Conservation (phyloP, 306 rosid species). For the Quercus variabilis region DNA sequence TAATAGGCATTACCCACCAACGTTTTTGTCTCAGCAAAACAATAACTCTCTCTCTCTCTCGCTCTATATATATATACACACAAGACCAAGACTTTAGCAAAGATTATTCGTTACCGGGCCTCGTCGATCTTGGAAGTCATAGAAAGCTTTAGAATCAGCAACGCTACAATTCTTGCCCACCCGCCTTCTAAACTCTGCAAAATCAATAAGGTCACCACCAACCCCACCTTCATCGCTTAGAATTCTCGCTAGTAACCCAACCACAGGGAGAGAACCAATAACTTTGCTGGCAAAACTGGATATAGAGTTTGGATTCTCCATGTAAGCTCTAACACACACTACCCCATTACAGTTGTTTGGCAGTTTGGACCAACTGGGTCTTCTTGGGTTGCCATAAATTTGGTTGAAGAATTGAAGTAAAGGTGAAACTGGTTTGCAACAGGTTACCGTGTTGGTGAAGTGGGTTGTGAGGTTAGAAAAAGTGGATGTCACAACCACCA, state of each 20-base stretch:
- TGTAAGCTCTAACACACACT: constrained; percentile 58
- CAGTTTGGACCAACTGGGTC: constrained; percentile 13
- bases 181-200: constrained; percentile 82
- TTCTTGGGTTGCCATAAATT: constrained; percentile 35
- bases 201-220: constrained; percentile 71
- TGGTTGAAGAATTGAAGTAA: constrained; percentile 37
- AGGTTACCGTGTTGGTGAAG: constrained; percentile 8
- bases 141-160: constrained; percentile 66
- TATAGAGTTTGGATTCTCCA: constrained; percentile 67
- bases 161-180: constrained; percentile 74
- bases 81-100: neutral
- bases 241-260: constrained; percentile 77
- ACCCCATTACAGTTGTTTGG: constrained; percentile 12
- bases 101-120: constrained; percentile 47
- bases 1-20: neutral
- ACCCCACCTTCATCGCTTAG: constrained; percentile 88
- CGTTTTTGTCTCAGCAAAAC: neutral
- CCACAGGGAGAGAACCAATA: constrained; percentile 83
- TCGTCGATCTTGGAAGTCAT: constrained; percentile 64
- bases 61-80: too few relatives aligned
- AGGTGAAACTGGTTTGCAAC: constrained; percentile 35
- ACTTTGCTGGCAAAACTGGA: constrained; percentile 62
- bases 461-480: constrained; percentile 24
- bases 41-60: neutral
- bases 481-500: constrained; percentile 42